Evolutionary conservation across 805 yeast species (phyloP).

Genomic region (Teunomyces aglyptinius): DNA sequence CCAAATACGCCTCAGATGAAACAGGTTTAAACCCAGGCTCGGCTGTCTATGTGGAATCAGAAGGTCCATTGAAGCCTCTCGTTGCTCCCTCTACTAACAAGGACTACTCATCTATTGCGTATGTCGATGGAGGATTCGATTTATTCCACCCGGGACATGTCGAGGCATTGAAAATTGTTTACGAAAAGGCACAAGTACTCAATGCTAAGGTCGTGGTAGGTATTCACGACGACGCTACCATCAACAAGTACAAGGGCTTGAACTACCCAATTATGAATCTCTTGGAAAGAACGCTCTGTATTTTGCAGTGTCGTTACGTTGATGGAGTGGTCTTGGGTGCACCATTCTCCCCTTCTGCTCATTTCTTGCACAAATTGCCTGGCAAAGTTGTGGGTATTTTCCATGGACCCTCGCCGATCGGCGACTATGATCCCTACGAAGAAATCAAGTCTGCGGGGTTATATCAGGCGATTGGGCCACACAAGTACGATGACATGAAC

Average conservation of each 20-base stretch:
- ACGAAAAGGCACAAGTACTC: conserved; percentile 32
- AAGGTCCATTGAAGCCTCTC: conserved; percentile 24
- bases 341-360: conserved; percentile 49
- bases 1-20: conserved; percentile 57
- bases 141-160: conserved; percentile 93
- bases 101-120: conserved; percentile 29
- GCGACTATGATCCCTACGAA: conserved; percentile 34
- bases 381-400: conserved; percentile 40
- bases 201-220: conserved; percentile 63
- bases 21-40: conserved; percentile 61
- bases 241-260: conserved; percentile 55
- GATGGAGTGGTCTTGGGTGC: conserved; percentile 76
- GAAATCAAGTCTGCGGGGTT: conserved; percentile 31
- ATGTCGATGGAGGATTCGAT: conserved; percentile 86
- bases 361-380: conserved; percentile 41
- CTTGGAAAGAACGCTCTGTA: conserved; percentile 82
- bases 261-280: conserved; percentile 84
- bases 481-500: conserved; percentile 62
- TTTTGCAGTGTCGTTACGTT: conserved; percentile 81
- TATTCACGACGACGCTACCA: conserved; percentile 56
- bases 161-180: conserved; percentile 56
- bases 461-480: conserved; percentile 46
- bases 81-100: conserved; percentile 32
- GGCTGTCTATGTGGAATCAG: conserved; percentile 48
- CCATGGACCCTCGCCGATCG: conserved; percentile 58